These are phyloP conservation scores for Grosmannia serpens DNA, from an alignment of 2,329 filamentous ascomycete genomes.

Conservation along the genomic window DNA sequence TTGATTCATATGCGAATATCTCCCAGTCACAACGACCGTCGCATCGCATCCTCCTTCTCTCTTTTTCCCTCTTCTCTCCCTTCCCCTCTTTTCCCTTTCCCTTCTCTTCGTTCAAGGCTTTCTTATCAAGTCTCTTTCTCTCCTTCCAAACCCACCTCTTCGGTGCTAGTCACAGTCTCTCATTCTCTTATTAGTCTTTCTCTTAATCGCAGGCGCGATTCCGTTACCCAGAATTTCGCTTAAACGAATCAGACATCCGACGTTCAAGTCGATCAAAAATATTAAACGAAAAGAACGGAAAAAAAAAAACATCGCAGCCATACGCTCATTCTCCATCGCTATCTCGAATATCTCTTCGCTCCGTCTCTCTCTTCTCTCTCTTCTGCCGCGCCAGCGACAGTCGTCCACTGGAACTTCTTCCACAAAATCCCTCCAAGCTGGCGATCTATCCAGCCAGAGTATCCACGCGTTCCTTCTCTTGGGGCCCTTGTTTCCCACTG, in stretches of 20 bases:
- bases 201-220: conserved; percentile 4
- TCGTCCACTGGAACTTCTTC: too few species aligned
- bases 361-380: neutral
- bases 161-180: neutral
- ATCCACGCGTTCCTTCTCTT: neutral
- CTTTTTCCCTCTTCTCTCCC: neutral
- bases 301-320: neutral
- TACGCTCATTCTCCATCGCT: neutral
- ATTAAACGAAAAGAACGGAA: too few species aligned
- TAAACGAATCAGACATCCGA: neutral
- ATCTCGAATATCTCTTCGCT: neutral
- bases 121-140: neutral
- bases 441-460: neutral
- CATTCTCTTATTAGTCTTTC: neutral
- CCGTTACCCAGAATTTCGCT: neutral
- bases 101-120: neutral
- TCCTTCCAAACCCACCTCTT: conserved; percentile 1
- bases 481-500: neutral
- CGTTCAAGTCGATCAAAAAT: neutral
- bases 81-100: neutral
- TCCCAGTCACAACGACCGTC: neutral
- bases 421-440: too few species aligned
- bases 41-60: neutral
- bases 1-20: neutral
- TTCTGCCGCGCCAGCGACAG: too few species aligned